Base-by-base conservation (phyloP, 1,284 basidiomycete genomes). In the Leccinum solheimii region DNA sequence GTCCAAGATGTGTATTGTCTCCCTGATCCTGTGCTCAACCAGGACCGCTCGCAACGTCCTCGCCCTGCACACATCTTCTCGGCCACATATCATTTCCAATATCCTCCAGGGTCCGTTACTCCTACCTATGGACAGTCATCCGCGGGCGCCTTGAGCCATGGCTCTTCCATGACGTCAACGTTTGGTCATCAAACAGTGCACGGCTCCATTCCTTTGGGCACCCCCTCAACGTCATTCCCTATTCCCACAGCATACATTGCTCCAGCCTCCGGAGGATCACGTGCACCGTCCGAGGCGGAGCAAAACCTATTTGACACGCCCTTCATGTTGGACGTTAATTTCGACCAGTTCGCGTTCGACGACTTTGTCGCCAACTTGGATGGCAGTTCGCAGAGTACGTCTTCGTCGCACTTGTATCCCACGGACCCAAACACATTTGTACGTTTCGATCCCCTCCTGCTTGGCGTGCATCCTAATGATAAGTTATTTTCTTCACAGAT, bases 31-130 rank as follows among this genome's bases (percentile, higher is more conserved):
- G 32, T 57, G 23, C 60, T 61, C 55, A 72, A 27, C 55, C 72
- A 49, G 65, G 57, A 54, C 34, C 58, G 58, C 16, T 57, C 65
- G 11, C 66, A 61, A 23, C 72, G 75, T 3, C 64, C 71, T 9
- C 71, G 68, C 11, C 68, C 66, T 19, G 58, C 60, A 5, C 69
- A 77, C 34, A 74, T 83, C 53, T 86, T 85, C 69, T 83, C 82
- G 11, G 81, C 83, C 11, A 76, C 77, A 58, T 85, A 84, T 68
- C 81, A 78, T 65, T 85, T 85, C 71, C 76, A 71, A 27, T 83
- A 81, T 62, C 68, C 75, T 5, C 56, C 64, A 26, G 43, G 57
- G 6, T 54, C 40, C n/a, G 21, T 27, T 27, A 14, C 57, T 14
- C 23, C 56, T 4, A 53, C 60, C 21, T 52, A 60, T 27, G 55